Conservation (phyloP, 2,329 filamentous ascomycete genomes). For the Xylariaceae sp. region DNA sequence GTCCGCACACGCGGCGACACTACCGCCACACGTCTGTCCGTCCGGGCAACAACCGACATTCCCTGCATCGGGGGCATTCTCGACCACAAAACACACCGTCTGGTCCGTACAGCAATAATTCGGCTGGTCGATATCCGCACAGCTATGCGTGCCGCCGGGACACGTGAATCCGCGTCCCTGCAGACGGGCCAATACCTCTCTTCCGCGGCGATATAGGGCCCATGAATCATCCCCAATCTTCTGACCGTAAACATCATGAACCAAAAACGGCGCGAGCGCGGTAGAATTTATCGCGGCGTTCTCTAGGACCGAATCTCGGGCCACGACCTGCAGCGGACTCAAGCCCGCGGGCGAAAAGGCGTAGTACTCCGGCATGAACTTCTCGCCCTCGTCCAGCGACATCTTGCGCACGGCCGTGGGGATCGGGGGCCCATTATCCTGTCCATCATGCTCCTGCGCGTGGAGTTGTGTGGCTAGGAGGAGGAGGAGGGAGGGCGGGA, state of each 20-base stretch:
- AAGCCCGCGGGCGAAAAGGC: conserved; percentile 37
- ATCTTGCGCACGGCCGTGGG: conserved; percentile 69
- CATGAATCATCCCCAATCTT: conserved; percentile 15
- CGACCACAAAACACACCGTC: conserved; percentile 60
- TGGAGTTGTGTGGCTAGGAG: conserved; percentile 39
- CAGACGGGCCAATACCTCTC: conserved; percentile 43
- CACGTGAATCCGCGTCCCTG: conserved; percentile 59
- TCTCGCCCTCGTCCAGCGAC: conserved; percentile 63
- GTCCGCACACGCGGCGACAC: conserved; percentile 55
- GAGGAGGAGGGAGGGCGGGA: conserved; percentile 32
- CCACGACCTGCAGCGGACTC: conserved; percentile 23
- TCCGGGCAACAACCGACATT: conserved; percentile 70
- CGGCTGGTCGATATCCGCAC: conserved; percentile 57
- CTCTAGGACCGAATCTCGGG: conserved; percentile 15
- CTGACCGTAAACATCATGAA: conserved; percentile 36
- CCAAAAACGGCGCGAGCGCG: conserved; percentile 43
- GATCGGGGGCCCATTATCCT: conserved; percentile 26
- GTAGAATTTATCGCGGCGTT: conserved; percentile 32
- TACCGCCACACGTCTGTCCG: conserved; percentile 58
- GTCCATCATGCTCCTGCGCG: conserved; percentile 19
- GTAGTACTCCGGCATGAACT: conserved; percentile 66
- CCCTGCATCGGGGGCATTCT: conserved; percentile 54
- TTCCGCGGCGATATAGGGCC: conserved; percentile 40
- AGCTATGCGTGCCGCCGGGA: conserved; percentile 60
- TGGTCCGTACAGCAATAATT: conserved; percentile 68